Conservation (phyloP, 2,329 filamentous ascomycete species). For the Harringtonia lauricola region DNA sequence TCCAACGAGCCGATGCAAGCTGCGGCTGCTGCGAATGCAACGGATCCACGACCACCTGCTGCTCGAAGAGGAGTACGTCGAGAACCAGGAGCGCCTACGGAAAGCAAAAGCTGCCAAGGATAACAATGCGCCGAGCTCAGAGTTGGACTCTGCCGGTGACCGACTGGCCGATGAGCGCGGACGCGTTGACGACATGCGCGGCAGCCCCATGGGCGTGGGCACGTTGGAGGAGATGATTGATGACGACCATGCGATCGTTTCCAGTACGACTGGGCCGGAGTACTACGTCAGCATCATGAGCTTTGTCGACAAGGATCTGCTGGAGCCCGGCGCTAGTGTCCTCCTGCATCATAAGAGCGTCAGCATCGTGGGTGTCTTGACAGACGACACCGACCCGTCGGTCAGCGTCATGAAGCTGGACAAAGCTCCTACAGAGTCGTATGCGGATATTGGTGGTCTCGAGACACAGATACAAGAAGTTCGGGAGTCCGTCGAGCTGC, state of each 20-base stretch:
- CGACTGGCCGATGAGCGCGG: conserved; percentile 89
- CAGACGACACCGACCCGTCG: conserved; percentile 87
- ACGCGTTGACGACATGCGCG: conserved; percentile 95
- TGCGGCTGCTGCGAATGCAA: conserved; percentile 95
- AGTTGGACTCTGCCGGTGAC: conserved; percentile 64
- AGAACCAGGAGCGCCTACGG: conserved; percentile 93
- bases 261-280: conserved; percentile 91
- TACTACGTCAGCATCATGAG: conserved; percentile 99
- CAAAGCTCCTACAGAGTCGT: conserved; percentile 95
- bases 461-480: conserved; percentile 97
- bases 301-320: conserved; percentile 96
- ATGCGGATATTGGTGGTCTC: conserved; percentile 94
- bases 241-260: conserved; percentile 97
- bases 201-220: conserved; percentile 96
- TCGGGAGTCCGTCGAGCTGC: conserved; percentile 90
- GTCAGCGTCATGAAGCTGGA: conserved; percentile 99
- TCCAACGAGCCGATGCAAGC: conserved; percentile 93
- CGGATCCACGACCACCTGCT: conserved; percentile 94
- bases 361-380: conserved; percentile 93
- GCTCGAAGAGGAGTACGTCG: conserved; percentile 95
- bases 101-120: conserved; percentile 80
- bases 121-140: conserved; percentile 50
- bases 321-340: conserved; percentile 93
- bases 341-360: conserved; percentile 95
- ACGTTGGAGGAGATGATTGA: conserved; percentile 98